These are phyloP conservation scores for Trichoderma sp. DNA, from an alignment of 2,329 filamentous ascomycete species.

Conservation along the genomic window DNA sequence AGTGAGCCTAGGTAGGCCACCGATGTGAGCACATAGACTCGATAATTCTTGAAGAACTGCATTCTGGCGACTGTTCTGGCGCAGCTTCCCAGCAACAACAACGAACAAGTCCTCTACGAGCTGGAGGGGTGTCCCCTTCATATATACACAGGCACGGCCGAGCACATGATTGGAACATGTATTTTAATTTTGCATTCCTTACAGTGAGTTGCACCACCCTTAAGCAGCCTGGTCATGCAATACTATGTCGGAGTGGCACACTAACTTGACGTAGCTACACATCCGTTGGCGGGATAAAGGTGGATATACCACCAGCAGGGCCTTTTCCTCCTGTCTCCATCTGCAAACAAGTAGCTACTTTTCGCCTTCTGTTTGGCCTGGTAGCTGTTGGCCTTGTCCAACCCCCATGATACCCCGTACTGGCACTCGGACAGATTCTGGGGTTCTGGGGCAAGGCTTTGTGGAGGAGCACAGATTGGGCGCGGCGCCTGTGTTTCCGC, in stretches of 20 bases:
- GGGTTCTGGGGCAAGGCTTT: background rate
- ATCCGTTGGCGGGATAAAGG: constrained; percentile 5
- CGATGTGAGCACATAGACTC: constrained; percentile 25
- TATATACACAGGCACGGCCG: background rate
- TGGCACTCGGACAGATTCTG: background rate
- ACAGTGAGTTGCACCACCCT: background rate
- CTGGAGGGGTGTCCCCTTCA: background rate
- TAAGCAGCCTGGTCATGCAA: background rate
- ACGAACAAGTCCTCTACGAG: background rate
- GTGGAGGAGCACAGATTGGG: background rate
- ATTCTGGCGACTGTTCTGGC: background rate
- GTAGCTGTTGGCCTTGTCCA: background rate
- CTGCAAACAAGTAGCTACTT: background rate
- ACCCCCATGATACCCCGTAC: constrained; percentile 2
- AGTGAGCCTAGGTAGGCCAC: constrained; percentile 25
- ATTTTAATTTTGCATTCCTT: background rate
- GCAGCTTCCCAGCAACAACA: background rate
- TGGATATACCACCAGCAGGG: constrained; percentile 7
- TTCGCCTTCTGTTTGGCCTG: background rate
- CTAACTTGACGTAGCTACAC: background rate
- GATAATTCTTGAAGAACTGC: constrained; percentile 25
- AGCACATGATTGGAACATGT: background rate
- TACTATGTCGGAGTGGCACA: background rate
- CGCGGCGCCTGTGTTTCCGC: background rate
- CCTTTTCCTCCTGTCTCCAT: background rate